Base-by-base conservation (phyloP, 805 yeast genomes). In the Hanseniaspora thailandica region DNA sequence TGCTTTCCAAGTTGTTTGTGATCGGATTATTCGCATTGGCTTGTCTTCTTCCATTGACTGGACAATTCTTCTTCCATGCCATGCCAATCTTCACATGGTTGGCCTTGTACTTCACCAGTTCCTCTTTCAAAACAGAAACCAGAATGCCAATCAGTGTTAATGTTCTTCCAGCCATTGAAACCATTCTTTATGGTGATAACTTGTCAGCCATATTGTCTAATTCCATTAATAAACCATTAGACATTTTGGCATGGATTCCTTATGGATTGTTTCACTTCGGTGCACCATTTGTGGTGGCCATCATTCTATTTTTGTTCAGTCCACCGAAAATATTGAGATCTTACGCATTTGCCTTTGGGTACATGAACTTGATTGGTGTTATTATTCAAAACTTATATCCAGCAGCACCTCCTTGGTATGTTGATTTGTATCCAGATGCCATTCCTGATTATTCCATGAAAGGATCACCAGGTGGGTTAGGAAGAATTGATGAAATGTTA, bases 381-480 rank as follows among this genome's bases (percentile, higher is more conserved):
- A 62, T 84, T 34, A 77, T 78, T 54, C 97, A 93, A 69, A 75
- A 87, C 59, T 57, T 81, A 5, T 87, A 86, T 65, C 96, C 98
- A 5, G 86, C 93, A 47, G 97, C 97, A 52, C 95, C 98, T 13
- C 98, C 98, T 19, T 90, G 98, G 98, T 90, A 90, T 66, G 84
- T 86, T 62, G 79, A 79, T 55, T 66, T 82, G 47, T 82, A 90
- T 64, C 96, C 96, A 1, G 74, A 89, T 56, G 82, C 78, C 52
- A 93, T 96, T 30, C 97, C 97, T 2, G 80, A 87, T 68, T 90
- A 90, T 67, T 72, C 82, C 52, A 88, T 90, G 95, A 73, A 74
- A 46, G 98, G 97, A 12, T 84, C 95, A 1, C 95, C 98, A 0
- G 98, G 97, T 60, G 98, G 98, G 0, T 75, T 90, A 57, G 90